A percentile compares a stretch with the other conserved stretches of the same genome.
phyloP scores from a whole-genome alignment of 2,329 filamentous ascomycete genomes.

The Penicillium sp. region DNA sequence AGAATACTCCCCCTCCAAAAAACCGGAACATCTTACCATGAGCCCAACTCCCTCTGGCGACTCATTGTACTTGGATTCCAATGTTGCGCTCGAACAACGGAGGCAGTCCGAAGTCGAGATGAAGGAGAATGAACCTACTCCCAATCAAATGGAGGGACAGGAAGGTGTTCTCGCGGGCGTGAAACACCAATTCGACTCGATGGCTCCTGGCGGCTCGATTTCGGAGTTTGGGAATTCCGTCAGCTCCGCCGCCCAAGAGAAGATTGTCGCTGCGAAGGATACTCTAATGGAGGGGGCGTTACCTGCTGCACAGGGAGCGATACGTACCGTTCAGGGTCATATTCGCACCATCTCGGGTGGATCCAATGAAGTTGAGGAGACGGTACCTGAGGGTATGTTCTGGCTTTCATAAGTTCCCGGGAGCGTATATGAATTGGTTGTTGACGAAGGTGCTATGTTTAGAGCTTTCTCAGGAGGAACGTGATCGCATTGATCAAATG shows the following conservation, averaged over 20 bases:
- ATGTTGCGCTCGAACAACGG: conserved; percentile 1
- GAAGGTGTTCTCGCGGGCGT: conserved; percentile 1
- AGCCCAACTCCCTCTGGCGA: not conserved
- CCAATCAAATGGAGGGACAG: not conserved
- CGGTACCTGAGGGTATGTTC: conserved; percentile 3
- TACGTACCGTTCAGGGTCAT: conserved; percentile 9
- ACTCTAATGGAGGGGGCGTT: conserved; percentile 9
- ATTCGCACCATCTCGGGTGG: conserved; percentile 5
- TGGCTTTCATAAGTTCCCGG: not conserved
- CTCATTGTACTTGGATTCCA: conserved; percentile 1
- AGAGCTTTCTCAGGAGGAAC: conserved; percentile 16
- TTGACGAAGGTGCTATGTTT: not conserved
- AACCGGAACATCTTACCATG: conserved; percentile 3
- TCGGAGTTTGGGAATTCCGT: conserved; percentile 10
- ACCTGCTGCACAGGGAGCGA: conserved; percentile 11
- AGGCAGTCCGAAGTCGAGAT: not conserved
- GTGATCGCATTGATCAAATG: conserved; percentile 25
- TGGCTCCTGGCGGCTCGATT: conserved; percentile 3
- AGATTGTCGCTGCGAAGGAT: conserved; percentile 8
- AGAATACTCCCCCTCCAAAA: not conserved
- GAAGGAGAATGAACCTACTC: not conserved
- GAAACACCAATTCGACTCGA: conserved; percentile 9
- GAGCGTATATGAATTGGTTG: not conserved
- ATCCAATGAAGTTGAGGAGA: not conserved
- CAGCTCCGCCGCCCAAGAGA: conserved; percentile 7